Base-by-base conservation (phyloP, 2,329 filamentous ascomycete genomes). In the Sarocladium strictum region DNA sequence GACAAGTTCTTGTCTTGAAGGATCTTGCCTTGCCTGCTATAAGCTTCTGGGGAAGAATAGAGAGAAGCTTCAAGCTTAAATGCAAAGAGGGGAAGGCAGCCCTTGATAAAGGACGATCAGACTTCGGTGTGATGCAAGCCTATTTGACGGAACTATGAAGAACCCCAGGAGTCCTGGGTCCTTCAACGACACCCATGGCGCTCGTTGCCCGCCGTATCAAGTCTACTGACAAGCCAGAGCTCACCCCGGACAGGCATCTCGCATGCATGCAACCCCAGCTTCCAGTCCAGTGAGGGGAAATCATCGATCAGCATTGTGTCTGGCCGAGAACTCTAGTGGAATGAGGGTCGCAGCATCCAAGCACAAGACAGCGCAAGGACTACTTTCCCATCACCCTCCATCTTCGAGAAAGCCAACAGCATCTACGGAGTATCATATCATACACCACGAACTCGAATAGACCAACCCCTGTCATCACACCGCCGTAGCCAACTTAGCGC, bases 111-210 rank as follows among this genome's bases (percentile, higher is more conserved):
- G 38, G 11, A 38, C 29, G 29, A 17, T n/a, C n/a, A 17, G 11
- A 38, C 6, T 9, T n/a, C 35, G 5, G 35, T n/a, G n/a, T 38
- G 35, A 7, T n/a, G 5, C 11, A 5, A n/a, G 35, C 15, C n/a
- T 38, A 38, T 38, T n/a, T 15, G 12, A 10, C 35, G 35, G 35
- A 17, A 38, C 5, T 17, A 38, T 17, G 35, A 38, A 47, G 38
- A 23, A n/a, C n/a, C n/a, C n/a, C n/a, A n/a, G n/a, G n/a, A n/a
- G n/a, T n/a, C n/a, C 38, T 19, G 23, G 38, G 38, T 6, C 38
- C 14, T 43, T 23, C 17, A 43, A 43, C n/a, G n/a, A 43, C 38
- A 47, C 43, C 43, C 43, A 43, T 47, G 43, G 21, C 17, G n/a
- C n/a, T n/a, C n/a, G 17, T 43, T 43, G 9, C 40, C 21, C n/a